Base-by-base conservation (phyloP, 1,284 basidiomycete species). In the Pseudozyma hubeiensis region DNA sequence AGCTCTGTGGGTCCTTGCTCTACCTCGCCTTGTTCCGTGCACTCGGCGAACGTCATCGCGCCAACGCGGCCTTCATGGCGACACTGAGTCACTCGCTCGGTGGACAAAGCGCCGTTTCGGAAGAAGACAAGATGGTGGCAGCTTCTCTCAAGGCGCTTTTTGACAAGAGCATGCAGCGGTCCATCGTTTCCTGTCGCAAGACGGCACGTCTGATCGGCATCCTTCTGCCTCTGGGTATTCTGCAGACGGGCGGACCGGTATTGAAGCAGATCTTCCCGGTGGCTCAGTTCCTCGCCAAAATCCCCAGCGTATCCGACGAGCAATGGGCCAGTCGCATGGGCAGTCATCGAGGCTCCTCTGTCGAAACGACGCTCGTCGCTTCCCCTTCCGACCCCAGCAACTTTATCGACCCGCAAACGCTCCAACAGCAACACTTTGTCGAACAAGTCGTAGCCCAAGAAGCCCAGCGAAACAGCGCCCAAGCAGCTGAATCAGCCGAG, bases 221-320 rank as follows among this genome's bases (percentile, higher is more conserved):
- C 16, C 56, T 81, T 0, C 62, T 81, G 31, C 75, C 66, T 0
- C 53, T 75, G 49, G 72, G 74, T 31, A 64, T 75, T 39, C 52
- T 80, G 63, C 77, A 79, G 63, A 79, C 69, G 7, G 77, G 78
- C 30, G 78, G 79, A 7, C 63, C 74, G 17, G 24, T 80, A 5
- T 53, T 75, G 7, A 66, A 71, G 50, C 75, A 75, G 46, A 59
- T 81, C 53, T 73, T 77, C 54, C 72, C 75, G 17, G 67, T 80
- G 5, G 72, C 79, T 1, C 75, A 78, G 37, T 81, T 80, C 52
- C 65, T 81, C 17, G 77, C 74, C 44, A 69, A 69, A 59, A 75
- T 75, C 11, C 63, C 71, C 1, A 68, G 64, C 49, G 65, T 69
- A 6, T 57, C 72, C 35, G 58, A 78, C 24, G 64, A 69, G 60